Base-by-base conservation (phyloP, 1,284 basidiomycete species). In the Sanghuangporus sanghuang region DNA sequence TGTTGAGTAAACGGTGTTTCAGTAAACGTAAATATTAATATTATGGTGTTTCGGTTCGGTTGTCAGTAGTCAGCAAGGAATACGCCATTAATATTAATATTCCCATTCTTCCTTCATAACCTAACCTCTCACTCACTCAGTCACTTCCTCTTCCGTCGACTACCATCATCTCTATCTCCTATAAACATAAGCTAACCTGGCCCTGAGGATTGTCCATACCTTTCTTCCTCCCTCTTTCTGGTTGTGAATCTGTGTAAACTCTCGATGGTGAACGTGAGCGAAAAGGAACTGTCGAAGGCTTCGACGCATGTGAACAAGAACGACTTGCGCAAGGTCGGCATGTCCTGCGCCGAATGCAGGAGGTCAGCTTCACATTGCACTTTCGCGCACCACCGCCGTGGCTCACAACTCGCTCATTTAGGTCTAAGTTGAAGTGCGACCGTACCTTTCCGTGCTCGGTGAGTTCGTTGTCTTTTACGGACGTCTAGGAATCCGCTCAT, bases 351-450 rank as follows among this genome's bases (percentile, higher is more conserved):
- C 55, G 81, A 83, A 69, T 83, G 81, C 69, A 75, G 81, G 55
- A 75, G 81, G 81, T 81, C 62, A 7, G 44, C 12, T 42, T n/a
- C 44, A 7, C 40, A 73, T 64, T 49, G 38, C 58, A 40, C 39
- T 23, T 52, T 23, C 42, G n/a, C 57, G 21, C 35, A 27, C 44
- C 36, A 18, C 32, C 16, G 11, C 12, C 14, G 36, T 39, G 27
- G 23, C 46, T 35, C 38, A 49, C 14, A 21, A 6, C 3, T 5
- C 55, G 36, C 57, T 61, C 42, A 57, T 58, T 61, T 60, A 82
- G 82, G 67, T 83, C 81, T 14, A 84, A 84, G 70, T 72, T 84
- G 40, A 82, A 81, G 71, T 84, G 82, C 66, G 81, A 83, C 68
- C 75, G 81, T 42, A 48, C 40, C 8, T 44, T 64, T 55, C 63